phyloP scores from a whole-genome alignment of 139 green algal species.

The Chlamydomonas sp. region DNA sequence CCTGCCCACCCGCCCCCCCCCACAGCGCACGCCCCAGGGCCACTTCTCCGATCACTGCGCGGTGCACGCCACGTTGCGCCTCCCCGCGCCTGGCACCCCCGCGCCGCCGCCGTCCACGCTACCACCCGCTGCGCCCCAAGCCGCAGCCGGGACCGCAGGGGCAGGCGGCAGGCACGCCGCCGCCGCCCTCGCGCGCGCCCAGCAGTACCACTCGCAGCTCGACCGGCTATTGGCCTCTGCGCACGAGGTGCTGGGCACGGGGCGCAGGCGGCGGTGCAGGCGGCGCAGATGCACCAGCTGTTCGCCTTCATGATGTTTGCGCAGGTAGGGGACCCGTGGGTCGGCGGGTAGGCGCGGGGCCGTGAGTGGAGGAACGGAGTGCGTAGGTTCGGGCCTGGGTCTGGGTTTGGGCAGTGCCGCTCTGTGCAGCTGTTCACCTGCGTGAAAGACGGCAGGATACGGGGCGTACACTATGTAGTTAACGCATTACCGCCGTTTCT shows the following conservation, averaged over 20 bases:
- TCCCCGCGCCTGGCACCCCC: background rate
- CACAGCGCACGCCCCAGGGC: conserved; percentile 19
- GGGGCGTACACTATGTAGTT: no score
- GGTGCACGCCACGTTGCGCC: conserved; percentile 29
- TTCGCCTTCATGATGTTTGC: conserved; percentile 2
- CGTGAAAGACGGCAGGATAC: no score
- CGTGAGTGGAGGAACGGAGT: background rate
- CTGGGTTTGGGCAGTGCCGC: background rate
- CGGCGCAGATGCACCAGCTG: background rate
- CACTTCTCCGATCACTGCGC: conserved; percentile 62
- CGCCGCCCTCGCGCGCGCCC: background rate
- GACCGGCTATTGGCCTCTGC: conserved; percentile 9
- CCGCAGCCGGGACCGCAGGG: no score
- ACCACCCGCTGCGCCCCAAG: background rate
- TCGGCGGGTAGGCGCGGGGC: background rate
- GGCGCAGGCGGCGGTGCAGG: background rate
- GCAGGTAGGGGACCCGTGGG: background rate
- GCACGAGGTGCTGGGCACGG: background rate
- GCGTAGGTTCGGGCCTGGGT: background rate
- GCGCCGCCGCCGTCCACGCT: background rate
- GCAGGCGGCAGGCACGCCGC: background rate
- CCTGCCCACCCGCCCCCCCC: background rate
- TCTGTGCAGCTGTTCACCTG: background rate
- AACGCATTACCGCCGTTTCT: no score
- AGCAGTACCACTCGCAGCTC: background rate